phyloP scores from a whole-genome alignment of 192 early-diverging fungal genomes.

The Coemansia asiatica region DNA sequence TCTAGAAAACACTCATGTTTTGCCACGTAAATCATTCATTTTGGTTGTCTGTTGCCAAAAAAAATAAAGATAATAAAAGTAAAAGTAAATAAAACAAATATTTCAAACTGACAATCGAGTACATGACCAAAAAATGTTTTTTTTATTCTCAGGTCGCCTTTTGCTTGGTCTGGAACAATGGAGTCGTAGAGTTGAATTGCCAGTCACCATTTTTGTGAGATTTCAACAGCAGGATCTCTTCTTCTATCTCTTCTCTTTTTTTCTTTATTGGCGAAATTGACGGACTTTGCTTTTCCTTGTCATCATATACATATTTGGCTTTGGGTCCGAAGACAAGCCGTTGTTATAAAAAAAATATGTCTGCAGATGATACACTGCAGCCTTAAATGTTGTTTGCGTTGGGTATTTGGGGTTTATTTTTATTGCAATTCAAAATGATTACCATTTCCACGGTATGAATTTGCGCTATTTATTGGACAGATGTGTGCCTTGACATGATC shows the following conservation, averaged over 20 bases:
- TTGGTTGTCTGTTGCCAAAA: neutral
- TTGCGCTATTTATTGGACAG: neutral
- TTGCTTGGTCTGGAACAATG: too few species aligned
- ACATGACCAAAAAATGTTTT: too few species aligned
- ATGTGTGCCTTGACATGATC: neutral
- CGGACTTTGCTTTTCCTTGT: too few species aligned
- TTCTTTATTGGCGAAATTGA: neutral
- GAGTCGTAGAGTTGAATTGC: too few species aligned
- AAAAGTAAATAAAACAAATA: too few species aligned
- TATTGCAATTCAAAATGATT: neutral
- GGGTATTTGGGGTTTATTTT: neutral
- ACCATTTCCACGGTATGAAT: neutral
- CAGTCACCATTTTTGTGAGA: too few species aligned
- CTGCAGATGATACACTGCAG: neutral
- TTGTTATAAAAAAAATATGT: neutral
- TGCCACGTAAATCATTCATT: neutral
- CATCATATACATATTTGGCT: too few species aligned
- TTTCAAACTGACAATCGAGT: neutral
- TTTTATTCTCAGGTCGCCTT: too few species aligned
- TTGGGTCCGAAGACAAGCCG: neutral
- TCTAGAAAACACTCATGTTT: neutral
- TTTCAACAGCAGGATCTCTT: neutral
- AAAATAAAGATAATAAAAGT: too few species aligned
- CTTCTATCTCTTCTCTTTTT: neutral
- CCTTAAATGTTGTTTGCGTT: neutral